Percentiles rank a stretch among this genome's conserved stretches.
These are phyloP conservation scores for Penicillium sp. DNA, from an alignment of 2,329 filamentous ascomycete genomes.

Conservation along the genomic window DNA sequence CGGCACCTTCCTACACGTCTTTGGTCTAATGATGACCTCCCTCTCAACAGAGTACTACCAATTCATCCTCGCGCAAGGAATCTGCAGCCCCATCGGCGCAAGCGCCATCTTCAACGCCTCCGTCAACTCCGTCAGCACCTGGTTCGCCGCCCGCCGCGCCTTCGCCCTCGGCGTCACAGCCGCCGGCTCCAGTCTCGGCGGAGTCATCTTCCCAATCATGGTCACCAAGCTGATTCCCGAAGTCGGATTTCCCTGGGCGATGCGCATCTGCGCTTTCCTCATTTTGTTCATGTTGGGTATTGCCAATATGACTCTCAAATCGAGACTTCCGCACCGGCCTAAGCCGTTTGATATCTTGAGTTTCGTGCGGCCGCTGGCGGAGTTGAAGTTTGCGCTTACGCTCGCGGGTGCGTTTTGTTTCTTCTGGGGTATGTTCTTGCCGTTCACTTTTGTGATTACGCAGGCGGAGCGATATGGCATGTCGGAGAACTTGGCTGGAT, in stretches of 20 bases:
- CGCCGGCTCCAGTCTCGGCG: constrained; percentile 57
- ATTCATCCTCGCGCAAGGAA: constrained; percentile 56
- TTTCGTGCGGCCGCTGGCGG: constrained; percentile 26
- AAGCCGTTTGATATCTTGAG: constrained; percentile 17
- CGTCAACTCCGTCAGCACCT: constrained; percentile 43
- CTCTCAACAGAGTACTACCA: constrained; percentile 58
- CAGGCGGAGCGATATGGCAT: constrained; percentile 54
- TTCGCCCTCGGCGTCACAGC: constrained; percentile 57
- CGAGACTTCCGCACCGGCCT: constrained; percentile 40
- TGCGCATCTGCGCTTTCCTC: constrained; percentile 60
- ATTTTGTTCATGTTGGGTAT: constrained; percentile 61
- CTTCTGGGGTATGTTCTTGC: constrained; percentile 62
- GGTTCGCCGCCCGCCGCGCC: constrained; percentile 56
- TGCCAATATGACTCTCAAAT: constrained; percentile 55
- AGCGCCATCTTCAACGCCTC: constrained; percentile 52
- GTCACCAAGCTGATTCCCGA: constrained; percentile 55
- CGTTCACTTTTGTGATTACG: constrained; percentile 53
- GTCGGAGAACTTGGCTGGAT: constrained; percentile 49
- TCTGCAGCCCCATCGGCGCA: constrained; percentile 55
- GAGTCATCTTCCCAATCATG: constrained; percentile 65
- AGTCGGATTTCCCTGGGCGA: constrained; percentile 59
- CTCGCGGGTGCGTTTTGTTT: constrained; percentile 38
- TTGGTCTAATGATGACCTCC: constrained; percentile 61
- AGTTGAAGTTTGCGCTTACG: constrained; percentile 24
- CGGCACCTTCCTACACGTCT: constrained; percentile 57